Percentiles rank a stretch among this genome's conserved stretches.
phyloP scores from a whole-genome alignment of 2,329 filamentous ascomycete genomes.

The Phaeosphaeriaceae sp. region DNA sequence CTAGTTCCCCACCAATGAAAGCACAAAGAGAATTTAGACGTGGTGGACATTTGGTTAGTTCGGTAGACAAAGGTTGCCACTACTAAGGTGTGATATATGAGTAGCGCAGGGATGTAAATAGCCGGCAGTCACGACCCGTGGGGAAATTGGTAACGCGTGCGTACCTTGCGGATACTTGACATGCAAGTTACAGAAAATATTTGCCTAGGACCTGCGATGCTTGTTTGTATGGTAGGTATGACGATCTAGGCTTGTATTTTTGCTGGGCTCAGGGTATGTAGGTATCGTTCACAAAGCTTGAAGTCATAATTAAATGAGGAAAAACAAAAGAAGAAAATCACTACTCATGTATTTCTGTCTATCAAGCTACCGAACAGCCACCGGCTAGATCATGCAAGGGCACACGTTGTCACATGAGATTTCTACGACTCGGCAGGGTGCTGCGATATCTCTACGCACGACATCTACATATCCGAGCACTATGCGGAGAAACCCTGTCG shows the following conservation, averaged over 20 bases:
- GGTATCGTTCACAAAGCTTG: background rate
- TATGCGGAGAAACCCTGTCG: constrained; percentile 23
- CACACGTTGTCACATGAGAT: constrained; percentile 7
- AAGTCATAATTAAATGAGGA: background rate
- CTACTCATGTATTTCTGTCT: too few relatives aligned
- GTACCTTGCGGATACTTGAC: constrained; percentile 10
- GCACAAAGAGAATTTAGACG: background rate
- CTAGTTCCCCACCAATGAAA: constrained; percentile 3
- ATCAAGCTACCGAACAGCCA: constrained; percentile 4
- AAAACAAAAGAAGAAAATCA: too few relatives aligned
- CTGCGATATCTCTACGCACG: constrained; percentile 4
- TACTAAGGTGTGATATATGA: constrained; percentile 28
- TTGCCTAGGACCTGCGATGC: constrained; percentile 8
- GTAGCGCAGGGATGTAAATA: constrained; percentile 32
- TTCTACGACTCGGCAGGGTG: constrained; percentile 7
- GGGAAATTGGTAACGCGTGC: constrained; percentile 23
- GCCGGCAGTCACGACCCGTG: constrained; percentile 24
- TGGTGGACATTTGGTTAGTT: constrained; percentile 11
- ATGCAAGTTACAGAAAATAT: constrained; percentile 8
- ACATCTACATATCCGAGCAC: constrained; percentile 12
- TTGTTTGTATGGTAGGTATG: constrained; percentile 9
- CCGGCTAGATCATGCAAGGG: constrained; percentile 5
- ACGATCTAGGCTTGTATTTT: constrained; percentile 5
- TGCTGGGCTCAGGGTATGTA: background rate
- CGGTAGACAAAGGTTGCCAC: constrained; percentile 26